phyloP scores from a whole-genome alignment of 2,329 filamentous ascomycete genomes.

The Pyrenophora seminiperda region DNA sequence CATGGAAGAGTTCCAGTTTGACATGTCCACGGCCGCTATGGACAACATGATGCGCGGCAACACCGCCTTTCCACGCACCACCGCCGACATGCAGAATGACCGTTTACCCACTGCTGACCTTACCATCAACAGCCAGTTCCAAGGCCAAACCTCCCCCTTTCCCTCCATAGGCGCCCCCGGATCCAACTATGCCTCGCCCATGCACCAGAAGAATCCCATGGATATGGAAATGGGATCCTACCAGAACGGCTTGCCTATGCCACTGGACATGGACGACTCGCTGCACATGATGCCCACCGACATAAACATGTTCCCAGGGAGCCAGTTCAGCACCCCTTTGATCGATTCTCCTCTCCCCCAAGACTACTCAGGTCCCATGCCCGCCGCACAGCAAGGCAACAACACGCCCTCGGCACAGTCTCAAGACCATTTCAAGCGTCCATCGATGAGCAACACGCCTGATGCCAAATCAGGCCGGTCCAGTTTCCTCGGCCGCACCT shows the following conservation, averaged over 20 bases:
- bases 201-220: conserved; percentile 44
- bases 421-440: conserved; percentile 36
- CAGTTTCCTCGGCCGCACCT: conserved; percentile 29
- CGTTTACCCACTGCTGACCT: conserved; percentile 41
- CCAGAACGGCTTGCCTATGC: conserved; percentile 49
- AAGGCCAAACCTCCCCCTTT: conserved; percentile 42
- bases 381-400: conserved; percentile 39
- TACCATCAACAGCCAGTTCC: conserved; percentile 50
- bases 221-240: conserved; percentile 55
- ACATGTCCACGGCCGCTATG: conserved; percentile 40
- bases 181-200: conserved; percentile 53
- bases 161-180: conserved; percentile 46
- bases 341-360: conserved; percentile 50
- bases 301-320: conserved; percentile 48
- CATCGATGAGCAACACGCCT: conserved; percentile 38
- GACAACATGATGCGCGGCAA: conserved; percentile 44
- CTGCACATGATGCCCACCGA: conserved; percentile 46
- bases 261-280: conserved; percentile 51
- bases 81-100: conserved; percentile 29
- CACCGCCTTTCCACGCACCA: conserved; percentile 33
- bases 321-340: conserved; percentile 48
- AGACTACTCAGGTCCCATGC: conserved; percentile 42
- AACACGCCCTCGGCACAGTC: conserved; percentile 25
- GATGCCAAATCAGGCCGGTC: conserved; percentile 34
- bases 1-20: conserved; percentile 50